Evolutionary conservation across 108 stramenopile genomes (phyloP), one percentile per base, ranked within the genome.

Genomic region (Cylindrotheca fusiformis): DNA sequence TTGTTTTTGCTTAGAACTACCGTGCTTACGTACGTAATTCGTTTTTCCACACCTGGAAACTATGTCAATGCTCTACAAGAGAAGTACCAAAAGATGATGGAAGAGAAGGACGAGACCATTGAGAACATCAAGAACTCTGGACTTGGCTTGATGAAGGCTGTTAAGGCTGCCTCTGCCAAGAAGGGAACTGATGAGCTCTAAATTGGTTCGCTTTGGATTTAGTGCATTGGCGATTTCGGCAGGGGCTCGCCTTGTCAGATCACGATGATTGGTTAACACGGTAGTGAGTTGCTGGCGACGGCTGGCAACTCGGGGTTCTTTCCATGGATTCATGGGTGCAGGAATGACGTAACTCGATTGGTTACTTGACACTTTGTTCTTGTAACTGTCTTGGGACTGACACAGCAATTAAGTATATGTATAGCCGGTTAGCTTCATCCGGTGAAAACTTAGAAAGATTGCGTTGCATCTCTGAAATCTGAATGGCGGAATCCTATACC

Each of bases 121-220:
- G 90, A 79, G 24, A 86, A 75, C 22, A 82, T 94, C 61, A 94
- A 94, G 86, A 72, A 68, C 33, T 72, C 86, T 32, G 90, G 88
- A 49, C 86, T 94, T 63, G 93, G 93, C 10, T 63, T 94, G 46
- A 86, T 91, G 90, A 94, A 94, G 86, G 63, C 88, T 45, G 89
- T 90, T 28, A 88, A 84, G 81, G 74, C 76, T 62, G 58, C 74
- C 68, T 33, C 31, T 30, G 58, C 55, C 67, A 56, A 61, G 10
- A 47, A 60, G 45, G 68, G 57, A 3, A 82, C 72, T 32, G 84
- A 85, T 60, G 86, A 91, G 63, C 70, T 91, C 55, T 87, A 86
- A 79, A 14, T 32, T 33, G 23, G 24, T 28, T 21, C 1, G n/a
- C 2, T 1, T 56, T 56, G 2, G 1, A n/a, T 63, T 27, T 51